These are phyloP conservation scores for Blastobotrys persicus DNA, from an alignment of 1,139 yeast genomes.

Conservation along the genomic window DNA sequence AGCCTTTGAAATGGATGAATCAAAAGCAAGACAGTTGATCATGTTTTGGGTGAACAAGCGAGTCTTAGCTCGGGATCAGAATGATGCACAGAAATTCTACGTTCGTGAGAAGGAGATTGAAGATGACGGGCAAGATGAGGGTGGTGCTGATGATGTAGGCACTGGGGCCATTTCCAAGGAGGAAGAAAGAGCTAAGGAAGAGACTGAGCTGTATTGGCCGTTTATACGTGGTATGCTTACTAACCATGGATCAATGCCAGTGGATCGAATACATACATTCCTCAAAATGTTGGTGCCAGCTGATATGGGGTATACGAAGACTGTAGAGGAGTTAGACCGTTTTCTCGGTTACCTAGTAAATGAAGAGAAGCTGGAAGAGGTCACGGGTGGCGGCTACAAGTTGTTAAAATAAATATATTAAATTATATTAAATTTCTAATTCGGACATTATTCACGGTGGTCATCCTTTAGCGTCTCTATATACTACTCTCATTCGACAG, in stretches of 20 bases:
- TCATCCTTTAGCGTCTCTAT: too few species aligned
- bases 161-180: conserved; percentile 26
- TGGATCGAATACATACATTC: conserved; percentile 52
- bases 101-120: conserved; percentile 28
- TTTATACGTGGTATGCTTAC: conserved; percentile 55
- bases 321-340: conserved; percentile 43
- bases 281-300: conserved; percentile 54
- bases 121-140: conserved; percentile 21
- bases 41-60: conserved; percentile 57
- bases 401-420: conserved; percentile 16
- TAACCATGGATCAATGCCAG: conserved; percentile 51
- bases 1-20: conserved; percentile 29
- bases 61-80: conserved; percentile 43
- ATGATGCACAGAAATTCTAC: conserved; percentile 17
- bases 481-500: not conserved
- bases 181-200: conserved; percentile 37
- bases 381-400: conserved; percentile 33
- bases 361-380: conserved; percentile 41
- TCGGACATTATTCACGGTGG: too few species aligned
- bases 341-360: conserved; percentile 44
- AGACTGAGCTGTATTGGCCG: conserved; percentile 46
- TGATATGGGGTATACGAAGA: conserved; percentile 46
- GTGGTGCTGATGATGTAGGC: conserved; percentile 13
- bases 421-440: not conserved
- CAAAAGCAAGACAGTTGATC: conserved; percentile 21